Base-by-base conservation (phyloP, 495 filamentous ascomycete genomes). In the Aspergillus mulundensis region DNA sequence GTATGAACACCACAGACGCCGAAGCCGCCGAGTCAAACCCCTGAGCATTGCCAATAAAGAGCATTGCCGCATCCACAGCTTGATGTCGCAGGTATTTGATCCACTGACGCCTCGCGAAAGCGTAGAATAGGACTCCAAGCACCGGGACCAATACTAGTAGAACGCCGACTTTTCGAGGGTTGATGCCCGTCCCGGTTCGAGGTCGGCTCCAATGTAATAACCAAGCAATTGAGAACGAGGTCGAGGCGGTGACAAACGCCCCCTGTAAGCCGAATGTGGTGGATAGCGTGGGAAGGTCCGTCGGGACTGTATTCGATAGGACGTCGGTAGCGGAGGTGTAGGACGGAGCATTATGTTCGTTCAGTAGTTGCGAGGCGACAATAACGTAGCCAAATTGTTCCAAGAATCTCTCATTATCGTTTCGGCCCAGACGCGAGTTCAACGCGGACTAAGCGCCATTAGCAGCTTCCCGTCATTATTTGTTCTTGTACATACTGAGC, bases 381-480 rank as follows among this genome's bases (percentile, higher is more conserved):
- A 98, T 93, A 30, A 91, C 87, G 67, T 97, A 97, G 21, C 94
- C 88, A 53, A 97, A 97, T 62, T 93, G 88, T 76, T 98, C 94
- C 45, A 98, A 80, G 63, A 98, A 98, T 42, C 84, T 81, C 57
- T 86, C 79, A 64, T 94, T 96, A 58, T 96, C 91, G 53, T 84
- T 85, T 60, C 86, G 81, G 36, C 89, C 87, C 58, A 97, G 81
- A 50, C 86, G 84, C 40, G 89, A 87, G 60, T 90, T 92, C 45
- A 83, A 55, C 4, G 73, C 73, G 12, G 73, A 71, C 70, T 82
- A 65, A 28, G 28, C 38, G 5, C 34, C 5, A 40, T 67, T 48
- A 62, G 66, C 23, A n/a, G 41, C 16, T 53, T 8, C 3, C 34
- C 10, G 5, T 28, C 30, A 20, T 34, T 15, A 50, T 40, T 6